phyloP scores from a whole-genome alignment of 805 yeast species.

The Metschnikowia cerradonensis region DNA sequence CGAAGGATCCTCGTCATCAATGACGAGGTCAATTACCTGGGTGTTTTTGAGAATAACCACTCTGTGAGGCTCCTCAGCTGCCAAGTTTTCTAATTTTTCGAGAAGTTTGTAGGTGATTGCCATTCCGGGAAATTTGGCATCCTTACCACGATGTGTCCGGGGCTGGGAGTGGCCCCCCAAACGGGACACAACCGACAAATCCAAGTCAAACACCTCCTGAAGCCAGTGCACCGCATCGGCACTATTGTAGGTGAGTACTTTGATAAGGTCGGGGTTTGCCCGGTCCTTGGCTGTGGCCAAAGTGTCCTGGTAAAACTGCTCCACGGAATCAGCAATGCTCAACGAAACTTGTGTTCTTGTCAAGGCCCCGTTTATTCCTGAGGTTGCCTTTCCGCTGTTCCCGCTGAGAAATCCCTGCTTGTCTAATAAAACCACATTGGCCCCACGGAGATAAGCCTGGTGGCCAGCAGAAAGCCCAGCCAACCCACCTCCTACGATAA shows the following conservation, averaged over 20 bases:
- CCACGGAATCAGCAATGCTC: conserved; percentile 52
- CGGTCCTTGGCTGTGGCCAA: conserved; percentile 58
- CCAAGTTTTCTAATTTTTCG: conserved; percentile 18
- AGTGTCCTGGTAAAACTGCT: conserved; percentile 62
- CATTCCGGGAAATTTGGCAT: conserved; percentile 61
- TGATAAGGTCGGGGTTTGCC: conserved; percentile 56
- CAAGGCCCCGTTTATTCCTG: conserved; percentile 70
- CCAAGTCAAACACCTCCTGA: conserved; percentile 56
- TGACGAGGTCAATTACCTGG: conserved; percentile 39
- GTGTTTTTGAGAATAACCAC: conserved; percentile 22
- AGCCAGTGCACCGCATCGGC: conserved; percentile 72
- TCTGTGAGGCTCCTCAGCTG: conserved; percentile 36
- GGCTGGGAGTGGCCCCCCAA: conserved; percentile 80
- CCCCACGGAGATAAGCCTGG: conserved; percentile 50
- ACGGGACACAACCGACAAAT: conserved; percentile 64
- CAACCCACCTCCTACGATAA: conserved; percentile 62
- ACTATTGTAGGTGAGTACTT: conserved; percentile 57
- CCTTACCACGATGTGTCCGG: conserved; percentile 77
- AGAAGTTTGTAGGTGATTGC: conserved; percentile 50
- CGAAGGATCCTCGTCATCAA: conserved; percentile 21
- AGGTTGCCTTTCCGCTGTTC: conserved; percentile 63
- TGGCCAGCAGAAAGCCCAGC: conserved; percentile 64
- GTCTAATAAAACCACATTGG: conserved; percentile 51
- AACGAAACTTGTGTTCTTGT: conserved; percentile 55
- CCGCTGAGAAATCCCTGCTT: conserved; percentile 61